Percentiles rank a stretch among this genome's conserved stretches.
These are phyloP conservation scores for Saccharomycopsis crataegensis DNA, from an alignment of 1,139 yeast genomes.

Conservation along the genomic window DNA sequence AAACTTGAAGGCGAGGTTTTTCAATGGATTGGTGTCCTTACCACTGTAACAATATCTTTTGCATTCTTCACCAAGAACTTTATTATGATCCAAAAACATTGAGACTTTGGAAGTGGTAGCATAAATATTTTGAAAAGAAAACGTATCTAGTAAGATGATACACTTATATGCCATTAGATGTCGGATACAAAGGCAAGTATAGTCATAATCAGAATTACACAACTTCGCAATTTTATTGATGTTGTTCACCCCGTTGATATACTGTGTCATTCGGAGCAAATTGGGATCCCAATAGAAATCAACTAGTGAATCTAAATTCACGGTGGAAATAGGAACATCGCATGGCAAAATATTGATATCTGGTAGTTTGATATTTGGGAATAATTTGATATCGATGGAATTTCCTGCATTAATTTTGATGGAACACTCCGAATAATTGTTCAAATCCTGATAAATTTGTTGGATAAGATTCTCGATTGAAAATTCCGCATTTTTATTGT, in stretches of 20 bases:
- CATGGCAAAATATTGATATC: slow-evolving; percentile 46
- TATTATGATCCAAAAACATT: slow-evolving; percentile 46
- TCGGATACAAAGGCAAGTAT: slow-evolving; percentile 83
- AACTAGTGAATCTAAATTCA: slow-evolving; percentile 57
- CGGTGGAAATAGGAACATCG: slow-evolving; percentile 88
- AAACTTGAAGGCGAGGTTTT: slow-evolving; percentile 1
- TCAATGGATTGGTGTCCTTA: slow-evolving; percentile 1
- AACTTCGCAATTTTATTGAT: slow-evolving; percentile 67
- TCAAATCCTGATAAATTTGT: slow-evolving; percentile 86
- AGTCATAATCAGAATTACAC: slow-evolving; percentile 71
- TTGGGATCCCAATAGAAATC: slow-evolving; percentile 98
- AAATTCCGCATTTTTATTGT: slow-evolving; percentile 37
- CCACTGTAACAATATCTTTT: slow-evolving; percentile 11
- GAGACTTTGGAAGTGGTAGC: slow-evolving; percentile 81
- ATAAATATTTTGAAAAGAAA: slow-evolving; percentile 82
- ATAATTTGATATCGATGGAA: slow-evolving; percentile 84
- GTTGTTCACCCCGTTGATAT: slow-evolving; percentile 82
- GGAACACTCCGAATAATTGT: slow-evolving; percentile 91
- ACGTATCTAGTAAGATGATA: slow-evolving; percentile 73
- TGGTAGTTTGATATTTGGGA: slow-evolving; percentile 60
- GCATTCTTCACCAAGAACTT: slow-evolving; percentile 17
- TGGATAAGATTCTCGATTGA: slow-evolving; percentile 76
- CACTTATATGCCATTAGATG: slow-evolving; percentile 88
- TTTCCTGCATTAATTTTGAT: slow-evolving; percentile 88
- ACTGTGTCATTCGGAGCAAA: slow-evolving; percentile 79